Base-by-base conservation (phyloP, 768 basidiomycete species). In the Leucosporidium scottii region DNA sequence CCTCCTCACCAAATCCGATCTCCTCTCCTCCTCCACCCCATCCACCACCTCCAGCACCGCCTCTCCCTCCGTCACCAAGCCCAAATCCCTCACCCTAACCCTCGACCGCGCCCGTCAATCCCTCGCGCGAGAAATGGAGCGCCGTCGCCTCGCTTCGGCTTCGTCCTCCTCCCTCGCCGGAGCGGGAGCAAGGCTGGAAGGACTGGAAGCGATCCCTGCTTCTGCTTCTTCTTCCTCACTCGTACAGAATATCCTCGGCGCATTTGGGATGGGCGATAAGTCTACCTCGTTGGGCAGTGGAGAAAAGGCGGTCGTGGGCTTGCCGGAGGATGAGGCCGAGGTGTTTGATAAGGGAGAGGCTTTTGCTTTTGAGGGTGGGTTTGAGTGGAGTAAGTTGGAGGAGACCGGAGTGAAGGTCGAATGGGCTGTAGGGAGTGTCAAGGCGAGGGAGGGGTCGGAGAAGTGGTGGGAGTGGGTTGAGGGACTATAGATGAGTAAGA, bases 1-100 rank as follows among this genome's bases (percentile, higher is more conserved):
- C 59, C 71, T 72, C 62, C 71, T 72, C 59, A 69, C 67, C 55
- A 69, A 66, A 21, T 66, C 71, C 50, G 71, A 72, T 36, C 59
- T 64, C 39, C 57, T 60, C 56, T 34, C 59, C 6, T 25, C 64
- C n/a, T 27, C 64, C 23, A 21, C 57, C n/a, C n/a, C n/a, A n/a
- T n/a, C n/a, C 55, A 50, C 67, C 48, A 17, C 59, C 49, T 2
- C 63, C 28, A 5, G 28, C 48, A 18, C 63, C 36, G 15, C 63
- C 49, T 6, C 63, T 20, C 5, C 36, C 31, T 23, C 60, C 31
- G 15, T 59, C 7, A 27, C 64, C 1, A 65, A 68, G 20, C 7
- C 65, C 25, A 63, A 66, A 54, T 71, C 69, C 28, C 69, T 59
- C 1, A 7, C 60, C 25, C 66, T 68, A 27, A 48, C 67, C n/a